Conservation (phyloP, 805 yeast species). For the Saccharomycopsis fermentans region DNA sequence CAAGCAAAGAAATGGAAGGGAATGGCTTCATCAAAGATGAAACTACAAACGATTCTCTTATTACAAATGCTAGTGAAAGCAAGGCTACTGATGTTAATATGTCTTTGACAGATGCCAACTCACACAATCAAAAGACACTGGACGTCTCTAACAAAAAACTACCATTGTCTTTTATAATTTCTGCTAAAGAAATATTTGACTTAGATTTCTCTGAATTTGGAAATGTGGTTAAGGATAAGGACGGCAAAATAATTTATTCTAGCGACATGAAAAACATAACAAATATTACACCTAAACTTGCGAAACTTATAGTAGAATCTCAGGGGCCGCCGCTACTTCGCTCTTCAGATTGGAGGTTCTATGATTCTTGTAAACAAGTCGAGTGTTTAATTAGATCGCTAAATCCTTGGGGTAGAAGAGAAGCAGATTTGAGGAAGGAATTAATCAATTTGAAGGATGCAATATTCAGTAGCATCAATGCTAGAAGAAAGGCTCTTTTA, state of each 20-base stretch:
- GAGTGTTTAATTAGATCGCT: conserved; percentile 53
- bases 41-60: not conserved
- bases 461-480: conserved; percentile 42
- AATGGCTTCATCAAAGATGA: not conserved
- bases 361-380: conserved; percentile 52
- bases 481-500: conserved; percentile 47
- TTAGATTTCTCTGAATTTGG: conserved; percentile 23
- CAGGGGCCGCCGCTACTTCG: conserved; percentile 39
- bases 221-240: not conserved
- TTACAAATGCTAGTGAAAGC: not conserved
- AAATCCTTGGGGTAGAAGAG: conserved; percentile 67
- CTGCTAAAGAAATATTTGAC: conserved; percentile 26
- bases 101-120: not conserved
- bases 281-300: conserved; percentile 27
- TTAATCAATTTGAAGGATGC: conserved; percentile 41
- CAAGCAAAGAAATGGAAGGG: not conserved
- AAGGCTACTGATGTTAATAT: not conserved
- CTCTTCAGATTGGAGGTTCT: conserved; percentile 57
- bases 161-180: conserved; percentile 17
- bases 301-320: conserved; percentile 57
- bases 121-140: not conserved
- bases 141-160: not conserved
- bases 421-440: conserved; percentile 55
- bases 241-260: conserved; percentile 2
- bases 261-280: not conserved